These are phyloP conservation scores for Candida tetrigidarum DNA, from an alignment of 1,139 yeast species.

Conservation along the genomic window DNA sequence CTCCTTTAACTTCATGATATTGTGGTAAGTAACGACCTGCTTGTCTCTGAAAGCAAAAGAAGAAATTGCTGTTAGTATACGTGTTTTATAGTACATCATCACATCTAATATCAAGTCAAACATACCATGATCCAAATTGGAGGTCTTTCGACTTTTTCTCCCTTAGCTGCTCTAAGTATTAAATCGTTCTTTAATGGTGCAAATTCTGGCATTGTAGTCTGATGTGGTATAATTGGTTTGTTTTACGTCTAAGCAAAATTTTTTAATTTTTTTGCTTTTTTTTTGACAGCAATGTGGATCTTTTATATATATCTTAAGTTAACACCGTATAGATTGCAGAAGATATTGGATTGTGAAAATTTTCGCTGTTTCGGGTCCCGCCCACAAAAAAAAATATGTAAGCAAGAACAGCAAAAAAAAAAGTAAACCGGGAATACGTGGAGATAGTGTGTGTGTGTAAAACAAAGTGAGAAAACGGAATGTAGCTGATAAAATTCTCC, in stretches of 20 bases:
- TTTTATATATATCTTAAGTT: not conserved
- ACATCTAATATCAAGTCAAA: constrained; percentile 10
- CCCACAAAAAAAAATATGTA: too few relatives aligned
- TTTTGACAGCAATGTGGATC: constrained; percentile 1
- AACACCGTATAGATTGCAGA: not conserved
- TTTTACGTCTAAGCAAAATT: too few relatives aligned
- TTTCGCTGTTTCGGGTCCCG: not conserved
- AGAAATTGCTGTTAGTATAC: constrained; percentile 15
- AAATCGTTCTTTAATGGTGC: constrained; percentile 85
- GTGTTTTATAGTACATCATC: not conserved
- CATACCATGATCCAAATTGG: constrained; percentile 97
- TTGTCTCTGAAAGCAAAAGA: constrained; percentile 54
- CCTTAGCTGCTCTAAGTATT: constrained; percentile 82
- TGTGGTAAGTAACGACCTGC: constrained; percentile 92
- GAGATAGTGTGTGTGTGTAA: too few relatives aligned
- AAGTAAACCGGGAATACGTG: too few relatives aligned
- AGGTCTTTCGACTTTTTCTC: constrained; percentile 90
- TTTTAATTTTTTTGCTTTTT: not conserved
- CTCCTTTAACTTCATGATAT: constrained; percentile 86
- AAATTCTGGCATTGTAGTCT: constrained; percentile 40
- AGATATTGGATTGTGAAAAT: not conserved
- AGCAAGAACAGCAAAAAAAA: too few relatives aligned
- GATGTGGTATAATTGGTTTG: not conserved
- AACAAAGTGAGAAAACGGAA: not conserved
- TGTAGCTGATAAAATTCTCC: constrained; percentile 1